These are phyloP conservation scores for Rhodotorula sp. DNA, from an alignment of 1,284 basidiomycete genomes.

Conservation along the genomic window DNA sequence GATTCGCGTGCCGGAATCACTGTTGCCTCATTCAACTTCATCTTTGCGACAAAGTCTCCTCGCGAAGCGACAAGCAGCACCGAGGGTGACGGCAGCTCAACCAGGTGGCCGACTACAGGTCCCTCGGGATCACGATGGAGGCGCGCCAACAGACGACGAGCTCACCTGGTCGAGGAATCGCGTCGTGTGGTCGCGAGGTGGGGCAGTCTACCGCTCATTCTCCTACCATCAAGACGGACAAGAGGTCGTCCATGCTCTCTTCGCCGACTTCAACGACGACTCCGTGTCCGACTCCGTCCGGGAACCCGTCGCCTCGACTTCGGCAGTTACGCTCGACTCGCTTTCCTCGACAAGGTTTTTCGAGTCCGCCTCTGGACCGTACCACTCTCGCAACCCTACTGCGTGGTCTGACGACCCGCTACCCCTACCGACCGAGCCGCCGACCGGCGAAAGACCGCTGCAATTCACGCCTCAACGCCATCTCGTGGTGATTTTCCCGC, in stretches of 20 bases:
- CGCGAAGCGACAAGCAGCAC: neutral
- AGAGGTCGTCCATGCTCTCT: conserved; percentile 30
- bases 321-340: conserved; percentile 5
- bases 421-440: conserved; percentile 24
- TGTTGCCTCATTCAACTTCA: conserved; percentile 5
- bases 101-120: neutral
- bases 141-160: conserved; percentile 8
- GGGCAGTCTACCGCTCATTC: conserved; percentile 19
- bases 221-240: conserved; percentile 15
- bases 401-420: conserved; percentile 32
- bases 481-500: conserved; percentile 34
- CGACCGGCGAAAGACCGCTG: neutral
- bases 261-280: conserved; percentile 18
- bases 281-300: neutral
- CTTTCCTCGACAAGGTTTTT: neutral
- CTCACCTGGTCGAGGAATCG: conserved; percentile 25
- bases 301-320: conserved; percentile 4
- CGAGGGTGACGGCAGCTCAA: too few species aligned
- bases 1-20: neutral
- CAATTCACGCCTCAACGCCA: neutral
- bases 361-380: conserved; percentile 10
- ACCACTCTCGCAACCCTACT: neutral
- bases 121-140: fast-evolving
- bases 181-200: conserved; percentile 30
- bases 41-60: neutral